Conservation (phyloP, 2,329 filamentous ascomycete genomes). For the Helminthosporium solani region DNA sequence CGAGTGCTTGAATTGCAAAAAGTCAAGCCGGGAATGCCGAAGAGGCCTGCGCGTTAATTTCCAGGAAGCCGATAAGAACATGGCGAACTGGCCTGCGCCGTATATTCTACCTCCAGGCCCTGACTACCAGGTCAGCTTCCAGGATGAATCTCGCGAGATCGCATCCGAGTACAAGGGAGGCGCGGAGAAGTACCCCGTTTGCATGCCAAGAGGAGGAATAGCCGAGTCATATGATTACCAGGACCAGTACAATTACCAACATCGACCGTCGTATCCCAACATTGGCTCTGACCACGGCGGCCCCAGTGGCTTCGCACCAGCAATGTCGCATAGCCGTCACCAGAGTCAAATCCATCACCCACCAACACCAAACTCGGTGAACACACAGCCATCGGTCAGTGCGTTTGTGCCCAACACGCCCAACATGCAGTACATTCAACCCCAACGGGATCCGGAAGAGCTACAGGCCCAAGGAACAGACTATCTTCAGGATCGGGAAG, state of each 20-base stretch:
- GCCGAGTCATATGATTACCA: conserved; percentile 7
- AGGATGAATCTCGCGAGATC: conserved; percentile 86
- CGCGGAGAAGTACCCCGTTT: conserved; percentile 66
- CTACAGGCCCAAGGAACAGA: conserved; percentile 44
- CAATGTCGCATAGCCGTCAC: conserved; percentile 3
- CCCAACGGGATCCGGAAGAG: conserved; percentile 9
- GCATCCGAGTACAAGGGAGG: conserved; percentile 88
- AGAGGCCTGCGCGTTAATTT: conserved; percentile 87
- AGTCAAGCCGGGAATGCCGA: conserved; percentile 82
- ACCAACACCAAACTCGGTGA: conserved; percentile 45
- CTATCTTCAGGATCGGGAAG: conserved; percentile 71
- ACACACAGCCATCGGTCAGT: conserved; percentile 53
- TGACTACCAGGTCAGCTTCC: conserved; percentile 74
- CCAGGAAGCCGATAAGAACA: conserved; percentile 75
- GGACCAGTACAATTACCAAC: conserved; percentile 9
- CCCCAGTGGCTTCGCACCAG: conserved; percentile 4
- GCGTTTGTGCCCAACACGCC: conserved; percentile 47
- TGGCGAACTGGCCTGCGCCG: conserved; percentile 53
- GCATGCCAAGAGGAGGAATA: neutral
- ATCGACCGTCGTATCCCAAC: conserved; percentile 13
- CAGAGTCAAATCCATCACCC: conserved; percentile 13
- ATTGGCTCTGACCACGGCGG: conserved; percentile 6
- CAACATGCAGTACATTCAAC: conserved; percentile 12
- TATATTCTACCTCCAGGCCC: conserved; percentile 43
- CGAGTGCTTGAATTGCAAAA: conserved; percentile 76